Evolutionary conservation across 768 basidiomycete genomes (phyloP).

Genomic region (Royoungia palumana): DNA sequence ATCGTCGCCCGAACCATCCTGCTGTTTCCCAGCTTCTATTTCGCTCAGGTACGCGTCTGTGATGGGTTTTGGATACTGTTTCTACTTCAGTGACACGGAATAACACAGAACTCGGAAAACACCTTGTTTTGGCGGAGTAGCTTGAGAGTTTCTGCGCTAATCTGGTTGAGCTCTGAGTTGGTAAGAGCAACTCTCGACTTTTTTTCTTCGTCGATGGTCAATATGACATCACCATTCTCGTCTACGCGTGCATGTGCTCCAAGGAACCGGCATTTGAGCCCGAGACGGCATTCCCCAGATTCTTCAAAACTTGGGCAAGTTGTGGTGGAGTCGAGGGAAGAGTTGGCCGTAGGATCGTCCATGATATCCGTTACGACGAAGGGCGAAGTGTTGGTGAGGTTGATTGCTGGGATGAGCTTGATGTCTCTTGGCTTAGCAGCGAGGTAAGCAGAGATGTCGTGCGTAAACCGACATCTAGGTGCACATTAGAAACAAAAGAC

Average conservation of each 20-base stretch:
- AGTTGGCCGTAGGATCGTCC: neutral
- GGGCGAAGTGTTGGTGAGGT: constrained; percentile 47
- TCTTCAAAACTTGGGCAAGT: constrained; percentile 28
- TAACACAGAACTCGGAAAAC: constrained; percentile 4
- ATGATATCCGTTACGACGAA: constrained; percentile 37
- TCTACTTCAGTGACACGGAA: neutral
- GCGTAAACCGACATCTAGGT: constrained; percentile 70
- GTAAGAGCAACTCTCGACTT: constrained; percentile 45
- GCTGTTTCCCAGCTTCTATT: constrained; percentile 35
- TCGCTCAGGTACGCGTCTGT: constrained; percentile 60
- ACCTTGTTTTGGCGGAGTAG: constrained; percentile 69
- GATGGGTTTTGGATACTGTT: constrained; percentile 63
- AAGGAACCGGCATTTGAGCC: constrained; percentile 89
- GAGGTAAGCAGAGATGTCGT: constrained; percentile 76
- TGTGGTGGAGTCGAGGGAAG: constrained; percentile 22
- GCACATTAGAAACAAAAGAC: neutral
- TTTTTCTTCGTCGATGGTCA: constrained; percentile 58
- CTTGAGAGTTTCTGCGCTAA: constrained; percentile 55
- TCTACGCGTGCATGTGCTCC: constrained; percentile 64
- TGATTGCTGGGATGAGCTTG: constrained; percentile 45
- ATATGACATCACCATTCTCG: constrained; percentile 41
- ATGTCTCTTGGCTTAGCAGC: constrained; percentile 73
- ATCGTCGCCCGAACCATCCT: neutral
- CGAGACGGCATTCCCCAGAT: constrained; percentile 38
- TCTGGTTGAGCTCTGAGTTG: constrained; percentile 67